phyloP scores from a whole-genome alignment of 257 asterid species.

The Nicotiana benthamiana region DNA sequence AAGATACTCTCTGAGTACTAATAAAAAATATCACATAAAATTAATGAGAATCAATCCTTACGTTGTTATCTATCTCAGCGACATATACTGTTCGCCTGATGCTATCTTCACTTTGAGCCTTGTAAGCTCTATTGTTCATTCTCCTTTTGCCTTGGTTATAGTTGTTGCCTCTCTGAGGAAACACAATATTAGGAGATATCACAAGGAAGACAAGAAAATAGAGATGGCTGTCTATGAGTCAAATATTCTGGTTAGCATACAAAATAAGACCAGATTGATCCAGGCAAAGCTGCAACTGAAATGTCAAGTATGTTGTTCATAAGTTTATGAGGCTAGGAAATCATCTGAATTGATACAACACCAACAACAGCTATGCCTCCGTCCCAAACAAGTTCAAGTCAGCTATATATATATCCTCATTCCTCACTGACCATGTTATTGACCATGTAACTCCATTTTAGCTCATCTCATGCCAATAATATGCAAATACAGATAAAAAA shows the following conservation, averaged over 20 bases:
- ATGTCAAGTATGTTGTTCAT: neutral
- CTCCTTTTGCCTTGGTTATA: slow-evolving; percentile 55
- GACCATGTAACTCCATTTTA: no score
- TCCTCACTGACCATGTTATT: no score
- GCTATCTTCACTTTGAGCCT: slow-evolving; percentile 89
- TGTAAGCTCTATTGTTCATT: slow-evolving; percentile 59
- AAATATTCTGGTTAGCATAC: neutral
- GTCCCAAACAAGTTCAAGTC: no score
- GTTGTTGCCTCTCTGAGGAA: slow-evolving; percentile 58
- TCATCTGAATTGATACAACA: neutral
- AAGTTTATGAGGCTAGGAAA: neutral
- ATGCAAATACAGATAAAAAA: no score
- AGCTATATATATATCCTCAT: no score
- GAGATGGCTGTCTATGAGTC: neutral
- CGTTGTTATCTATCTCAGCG: slow-evolving; percentile 77
- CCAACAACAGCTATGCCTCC: no score
- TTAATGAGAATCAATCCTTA: slow-evolving; percentile 21
- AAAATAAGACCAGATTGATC: neutral
- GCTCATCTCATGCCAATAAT: no score
- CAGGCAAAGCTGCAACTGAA: neutral
- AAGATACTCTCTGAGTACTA: slow-evolving; percentile 12
- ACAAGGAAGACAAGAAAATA: neutral
- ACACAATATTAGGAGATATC: neutral
- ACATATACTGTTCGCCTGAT: slow-evolving; percentile 90
- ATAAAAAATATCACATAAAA: neutral